Percentiles rank a stretch among this genome's conserved stretches.
These are phyloP conservation scores for Termitomyces sp. DNA, from an alignment of 768 basidiomycete genomes.

Conservation along the genomic window DNA sequence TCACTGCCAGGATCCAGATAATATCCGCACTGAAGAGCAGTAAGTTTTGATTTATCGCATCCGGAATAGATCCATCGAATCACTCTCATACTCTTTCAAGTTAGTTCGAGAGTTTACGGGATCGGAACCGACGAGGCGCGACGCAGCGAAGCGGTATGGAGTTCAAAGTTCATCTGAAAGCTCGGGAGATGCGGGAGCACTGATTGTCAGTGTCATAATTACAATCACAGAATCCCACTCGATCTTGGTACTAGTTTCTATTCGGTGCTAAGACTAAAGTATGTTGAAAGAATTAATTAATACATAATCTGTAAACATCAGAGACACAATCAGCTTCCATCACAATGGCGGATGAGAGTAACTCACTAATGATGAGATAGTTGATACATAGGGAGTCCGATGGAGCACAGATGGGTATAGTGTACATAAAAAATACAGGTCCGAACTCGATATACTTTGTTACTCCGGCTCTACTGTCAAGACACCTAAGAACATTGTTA, in stretches of 20 bases:
- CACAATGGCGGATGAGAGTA: neutral
- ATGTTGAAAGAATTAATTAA: neutral
- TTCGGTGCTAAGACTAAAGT: neutral
- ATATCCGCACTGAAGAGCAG: conserved; percentile 47
- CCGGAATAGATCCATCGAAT: conserved; percentile 4
- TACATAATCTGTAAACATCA: conserved; percentile 16
- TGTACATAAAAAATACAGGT: conserved; percentile 14
- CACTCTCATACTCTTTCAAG: conserved; percentile 22
- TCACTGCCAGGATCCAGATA: conserved; percentile 48
- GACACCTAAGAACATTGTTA: conserved; percentile 3
- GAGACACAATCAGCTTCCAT: conserved; percentile 13
- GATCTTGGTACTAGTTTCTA: conserved; percentile 5
- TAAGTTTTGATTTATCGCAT: conserved; percentile 20
- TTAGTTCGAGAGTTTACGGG: conserved; percentile 42
- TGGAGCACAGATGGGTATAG: conserved; percentile 8
- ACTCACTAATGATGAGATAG: conserved; percentile 14
- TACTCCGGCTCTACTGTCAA: conserved; percentile 5
- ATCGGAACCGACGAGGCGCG: conserved; percentile 43
- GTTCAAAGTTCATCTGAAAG: conserved; percentile 42
- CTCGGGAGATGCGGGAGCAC: neutral
- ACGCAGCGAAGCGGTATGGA: conserved; percentile 46
- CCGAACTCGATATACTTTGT: neutral
- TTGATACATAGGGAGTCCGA: conserved; percentile 4
- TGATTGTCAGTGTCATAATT: neutral
- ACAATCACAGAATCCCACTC: neutral